These are phyloP conservation scores for Penicillium hordei DNA, from an alignment of 2,329 filamentous ascomycete species.

Conservation along the genomic window DNA sequence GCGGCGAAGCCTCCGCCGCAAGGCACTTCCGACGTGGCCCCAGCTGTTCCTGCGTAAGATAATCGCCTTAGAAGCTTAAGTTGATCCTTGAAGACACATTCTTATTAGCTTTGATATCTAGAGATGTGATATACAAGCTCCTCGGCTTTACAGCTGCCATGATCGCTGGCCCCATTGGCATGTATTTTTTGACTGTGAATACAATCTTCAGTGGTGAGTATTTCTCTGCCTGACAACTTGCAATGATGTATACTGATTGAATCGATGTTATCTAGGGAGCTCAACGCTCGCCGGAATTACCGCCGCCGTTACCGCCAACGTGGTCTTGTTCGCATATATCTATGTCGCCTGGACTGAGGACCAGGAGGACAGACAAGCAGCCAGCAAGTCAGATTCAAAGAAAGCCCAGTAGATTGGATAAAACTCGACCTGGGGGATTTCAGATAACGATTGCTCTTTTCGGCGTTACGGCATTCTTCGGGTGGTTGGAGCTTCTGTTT, in stretches of 20 bases:
- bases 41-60: constrained; percentile 76
- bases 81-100: neutral
- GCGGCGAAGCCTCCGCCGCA: constrained; percentile 34
- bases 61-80: neutral
- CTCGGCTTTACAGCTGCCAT: constrained; percentile 89
- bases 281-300: constrained; percentile 80
- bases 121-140: constrained; percentile 85
- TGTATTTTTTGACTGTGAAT: constrained; percentile 80
- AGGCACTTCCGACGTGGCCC: constrained; percentile 70
- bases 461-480: constrained; percentile 11
- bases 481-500: neutral
- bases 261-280: constrained; percentile 65
- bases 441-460: constrained; percentile 2
- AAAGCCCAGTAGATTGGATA: constrained; percentile 41
- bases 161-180: constrained; percentile 81
- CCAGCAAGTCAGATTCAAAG: constrained; percentile 50
- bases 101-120: constrained; percentile 38
- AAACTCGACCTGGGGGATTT: neutral
- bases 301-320: constrained; percentile 86
- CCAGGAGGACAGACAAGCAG: constrained; percentile 69
- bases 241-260: neutral
- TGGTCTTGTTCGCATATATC: constrained; percentile 87
- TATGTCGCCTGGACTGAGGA: constrained; percentile 91
- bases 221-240: neutral
- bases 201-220: constrained; percentile 71